Percentiles rank a stretch among this genome's conserved stretches.
phyloP scores from a whole-genome alignment of 2,329 filamentous ascomycete species.

The Exophiala sp. region DNA sequence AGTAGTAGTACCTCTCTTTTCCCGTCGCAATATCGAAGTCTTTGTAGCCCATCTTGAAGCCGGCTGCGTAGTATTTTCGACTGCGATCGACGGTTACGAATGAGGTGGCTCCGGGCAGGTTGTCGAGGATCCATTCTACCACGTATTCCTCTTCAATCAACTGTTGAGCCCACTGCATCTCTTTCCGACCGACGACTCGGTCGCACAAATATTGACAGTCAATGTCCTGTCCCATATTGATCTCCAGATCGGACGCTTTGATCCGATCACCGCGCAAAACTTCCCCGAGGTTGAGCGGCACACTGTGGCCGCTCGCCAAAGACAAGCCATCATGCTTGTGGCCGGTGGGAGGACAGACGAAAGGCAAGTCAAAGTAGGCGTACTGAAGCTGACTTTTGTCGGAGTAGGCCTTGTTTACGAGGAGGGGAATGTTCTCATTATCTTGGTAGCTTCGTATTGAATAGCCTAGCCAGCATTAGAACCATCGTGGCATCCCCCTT shows the following conservation, averaged over 20 bases:
- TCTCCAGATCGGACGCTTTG: constrained; percentile 75
- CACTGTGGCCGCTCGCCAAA: constrained; percentile 70
- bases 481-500: neutral
- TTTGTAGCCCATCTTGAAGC: constrained; percentile 81
- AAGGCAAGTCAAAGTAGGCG: constrained; percentile 84
- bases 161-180: constrained; percentile 65
- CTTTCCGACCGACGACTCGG: constrained; percentile 60
- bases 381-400: constrained; percentile 88
- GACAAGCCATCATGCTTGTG: constrained; percentile 62
- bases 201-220: constrained; percentile 71
- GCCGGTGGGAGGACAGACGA: constrained; percentile 76
- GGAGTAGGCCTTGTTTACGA: constrained; percentile 89
- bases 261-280: constrained; percentile 84
- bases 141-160: constrained; percentile 77
- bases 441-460: constrained; percentile 77
- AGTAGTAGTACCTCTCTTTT: constrained; percentile 67
- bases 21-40: constrained; percentile 60
- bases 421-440: constrained; percentile 73
- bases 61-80: constrained; percentile 82
- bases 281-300: constrained; percentile 81
- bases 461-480: constrained; percentile 57
- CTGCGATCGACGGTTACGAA: constrained; percentile 83
- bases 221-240: constrained; percentile 72
- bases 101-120: constrained; percentile 81
- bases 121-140: constrained; percentile 92